These are phyloP conservation scores for Paspalum vaginatum DNA, from an alignment of 176 grass and related monocot genomes.

Conservation along the genomic window DNA sequence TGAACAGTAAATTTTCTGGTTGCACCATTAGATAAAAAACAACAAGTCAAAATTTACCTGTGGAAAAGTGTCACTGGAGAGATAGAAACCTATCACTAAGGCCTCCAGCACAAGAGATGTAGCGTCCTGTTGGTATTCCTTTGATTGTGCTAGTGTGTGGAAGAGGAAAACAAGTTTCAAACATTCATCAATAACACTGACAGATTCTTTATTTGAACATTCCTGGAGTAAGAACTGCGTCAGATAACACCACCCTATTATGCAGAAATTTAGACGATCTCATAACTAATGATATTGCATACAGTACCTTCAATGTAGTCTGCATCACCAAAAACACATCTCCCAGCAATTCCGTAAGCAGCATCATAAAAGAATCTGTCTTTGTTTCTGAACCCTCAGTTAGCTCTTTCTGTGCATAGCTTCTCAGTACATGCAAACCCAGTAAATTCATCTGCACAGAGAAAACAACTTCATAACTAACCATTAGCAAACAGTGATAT, in stretches of 20 bases:
- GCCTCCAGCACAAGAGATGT: slow-evolving; percentile 78
- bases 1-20: slow-evolving; percentile 8
- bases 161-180: slow-evolving; percentile 86
- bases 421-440: slow-evolving; percentile 85
- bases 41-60: slow-evolving; percentile 52
- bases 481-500: neutral
- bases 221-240: slow-evolving; percentile 60
- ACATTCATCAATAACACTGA: slow-evolving; percentile 73
- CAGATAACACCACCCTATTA: slow-evolving; percentile 25
- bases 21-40: slow-evolving; percentile 4
- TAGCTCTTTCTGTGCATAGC: slow-evolving; percentile 80
- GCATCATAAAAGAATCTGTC: slow-evolving; percentile 58
- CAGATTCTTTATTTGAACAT: slow-evolving; percentile 69
- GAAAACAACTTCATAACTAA: slow-evolving; percentile 42
- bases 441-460: slow-evolving; percentile 68
- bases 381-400: slow-evolving; percentile 59
- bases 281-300: slow-evolving; percentile 34
- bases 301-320: slow-evolving; percentile 71
- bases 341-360: slow-evolving; percentile 66
- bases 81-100: slow-evolving; percentile 73
- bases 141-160: slow-evolving; percentile 69
- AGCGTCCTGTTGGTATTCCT: slow-evolving; percentile 62
- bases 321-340: slow-evolving; percentile 77
- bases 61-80: slow-evolving; percentile 56
- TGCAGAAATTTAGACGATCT: slow-evolving; percentile 18